A percentile compares a stretch with the other conserved stretches of the same genome.
These are phyloP conservation scores for Phytophthora pistaciae DNA, from an alignment of 352 stramenopile genomes.

Conservation along the genomic window DNA sequence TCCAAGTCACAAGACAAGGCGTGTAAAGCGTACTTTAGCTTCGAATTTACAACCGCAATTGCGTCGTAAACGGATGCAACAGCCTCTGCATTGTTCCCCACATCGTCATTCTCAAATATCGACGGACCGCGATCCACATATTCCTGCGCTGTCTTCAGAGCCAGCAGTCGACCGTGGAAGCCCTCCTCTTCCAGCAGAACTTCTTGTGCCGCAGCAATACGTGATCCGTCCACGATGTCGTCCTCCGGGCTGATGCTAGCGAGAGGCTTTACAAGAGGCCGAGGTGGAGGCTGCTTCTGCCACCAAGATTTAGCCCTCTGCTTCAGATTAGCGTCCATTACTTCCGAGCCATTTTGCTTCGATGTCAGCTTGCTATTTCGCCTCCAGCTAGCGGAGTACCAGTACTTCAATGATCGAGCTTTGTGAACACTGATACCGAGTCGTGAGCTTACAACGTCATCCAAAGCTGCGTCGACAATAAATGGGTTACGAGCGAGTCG, in stretches of 20 bases:
- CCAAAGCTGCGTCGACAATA: conserved; percentile 45
- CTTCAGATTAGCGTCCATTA: neutral
- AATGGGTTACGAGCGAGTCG: conserved; percentile 64
- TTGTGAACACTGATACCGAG: conserved; percentile 25
- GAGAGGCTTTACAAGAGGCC: conserved; percentile 50
- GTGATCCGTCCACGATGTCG: conserved; percentile 50
- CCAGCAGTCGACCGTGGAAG: conserved; percentile 41
- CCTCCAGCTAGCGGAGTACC: conserved; percentile 34
- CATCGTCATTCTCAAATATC: neutral
- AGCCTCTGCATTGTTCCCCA: neutral
- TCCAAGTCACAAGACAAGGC: neutral
- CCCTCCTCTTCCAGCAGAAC: conserved; percentile 62
- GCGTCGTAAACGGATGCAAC: conserved; percentile 36
- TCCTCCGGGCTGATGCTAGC: conserved; percentile 57
- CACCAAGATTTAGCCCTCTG: conserved; percentile 6
- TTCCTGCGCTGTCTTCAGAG: conserved; percentile 19
- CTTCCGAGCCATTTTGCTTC: neutral
- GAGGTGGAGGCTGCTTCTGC: conserved; percentile 25
- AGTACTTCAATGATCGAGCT: conserved; percentile 37
- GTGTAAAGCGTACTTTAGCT: conserved; percentile 30
- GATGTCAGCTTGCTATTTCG: conserved; percentile 8
- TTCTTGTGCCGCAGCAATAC: conserved; percentile 38
- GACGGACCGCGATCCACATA: conserved; percentile 26
- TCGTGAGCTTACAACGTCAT: conserved; percentile 31
- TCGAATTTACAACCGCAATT: conserved; percentile 26